Conservation (phyloP, 768 basidiomycete species). For the Russula earlei region DNA sequence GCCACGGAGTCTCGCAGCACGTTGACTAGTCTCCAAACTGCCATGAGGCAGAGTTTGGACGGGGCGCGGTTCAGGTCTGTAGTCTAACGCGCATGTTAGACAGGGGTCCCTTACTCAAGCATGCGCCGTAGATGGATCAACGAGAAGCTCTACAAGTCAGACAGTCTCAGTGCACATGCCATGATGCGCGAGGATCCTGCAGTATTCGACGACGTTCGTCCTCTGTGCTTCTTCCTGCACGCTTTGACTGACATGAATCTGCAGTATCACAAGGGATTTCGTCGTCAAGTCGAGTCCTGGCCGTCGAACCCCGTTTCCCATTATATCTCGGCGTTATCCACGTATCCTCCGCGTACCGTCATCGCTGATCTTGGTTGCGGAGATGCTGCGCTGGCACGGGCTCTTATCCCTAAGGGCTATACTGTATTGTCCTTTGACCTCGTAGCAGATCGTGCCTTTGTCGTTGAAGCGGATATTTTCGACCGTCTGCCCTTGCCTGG, state of each 20-base stretch:
- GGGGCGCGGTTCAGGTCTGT: slow-evolving; percentile 81
- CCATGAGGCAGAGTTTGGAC: slow-evolving; percentile 70
- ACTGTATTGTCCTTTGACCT: slow-evolving; percentile 74
- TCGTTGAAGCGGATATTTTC: slow-evolving; percentile 88
- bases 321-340: slow-evolving; percentile 57
- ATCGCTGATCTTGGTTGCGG: slow-evolving; percentile 95
- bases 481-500: slow-evolving; percentile 77
- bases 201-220: slow-evolving; percentile 70
- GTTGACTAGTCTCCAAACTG: slow-evolving; percentile 66
- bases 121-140: slow-evolving; percentile 64
- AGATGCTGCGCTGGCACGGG: slow-evolving; percentile 78
- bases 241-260: slow-evolving; percentile 1
- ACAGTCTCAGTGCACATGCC: slow-evolving; percentile 58
- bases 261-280: slow-evolving; percentile 90
- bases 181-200: slow-evolving; percentile 81
- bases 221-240: neutral
- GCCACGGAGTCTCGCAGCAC: slow-evolving; percentile 5
- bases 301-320: slow-evolving; percentile 87
- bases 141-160: slow-evolving; percentile 83
- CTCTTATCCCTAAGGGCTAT: slow-evolving; percentile 58
- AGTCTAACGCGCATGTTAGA: neutral
- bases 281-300: slow-evolving; percentile 87
- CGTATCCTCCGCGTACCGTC: slow-evolving; percentile 56
- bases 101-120: neutral
- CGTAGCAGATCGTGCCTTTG: slow-evolving; percentile 61